These are phyloP conservation scores for Myxozyma sirexii DNA, from an alignment of 805 yeast genomes.

Conservation along the genomic window DNA sequence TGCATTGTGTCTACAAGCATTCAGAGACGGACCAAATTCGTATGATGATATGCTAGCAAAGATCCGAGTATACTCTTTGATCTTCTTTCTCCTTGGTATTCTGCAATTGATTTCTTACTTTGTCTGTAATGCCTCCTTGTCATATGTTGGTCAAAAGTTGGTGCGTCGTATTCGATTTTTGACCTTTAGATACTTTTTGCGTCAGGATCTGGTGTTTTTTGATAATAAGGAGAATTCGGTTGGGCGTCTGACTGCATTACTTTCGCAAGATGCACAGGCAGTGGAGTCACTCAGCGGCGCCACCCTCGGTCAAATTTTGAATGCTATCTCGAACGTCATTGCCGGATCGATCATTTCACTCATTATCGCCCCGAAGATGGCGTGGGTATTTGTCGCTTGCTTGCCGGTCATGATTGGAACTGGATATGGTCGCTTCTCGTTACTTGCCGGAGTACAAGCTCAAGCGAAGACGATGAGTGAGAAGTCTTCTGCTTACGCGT, in stretches of 20 bases:
- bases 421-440: slow-evolving; percentile 46
- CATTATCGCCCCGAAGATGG: slow-evolving; percentile 46
- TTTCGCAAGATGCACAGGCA: slow-evolving; percentile 35
- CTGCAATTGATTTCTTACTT: slow-evolving; percentile 15
- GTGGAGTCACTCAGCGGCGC: slow-evolving; percentile 43
- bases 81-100: slow-evolving; percentile 24
- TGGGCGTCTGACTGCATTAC: slow-evolving; percentile 36
- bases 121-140: slow-evolving; percentile 10
- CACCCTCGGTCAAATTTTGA: slow-evolving; percentile 46
- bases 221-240: slow-evolving; percentile 37
- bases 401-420: slow-evolving; percentile 45
- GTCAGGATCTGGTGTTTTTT: slow-evolving; percentile 39
- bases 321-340: slow-evolving; percentile 44
- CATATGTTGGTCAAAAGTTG: slow-evolving; percentile 30
- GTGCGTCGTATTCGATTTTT: slow-evolving; percentile 36
- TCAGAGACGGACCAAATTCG: slow-evolving; percentile 7
- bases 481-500: slow-evolving; percentile 46
- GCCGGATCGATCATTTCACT: slow-evolving; percentile 47
- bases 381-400: slow-evolving; percentile 46
- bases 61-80: slow-evolving; percentile 21
- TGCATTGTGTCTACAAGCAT: slow-evolving; percentile 13
- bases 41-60: slow-evolving; percentile 38
- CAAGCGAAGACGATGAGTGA: slow-evolving; percentile 45
- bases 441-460: slow-evolving; percentile 43
- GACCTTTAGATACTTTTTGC: slow-evolving; percentile 34